Conservation (phyloP, 2,329 filamentous ascomycete species). For the Cadophora luteo-olivacea region DNA sequence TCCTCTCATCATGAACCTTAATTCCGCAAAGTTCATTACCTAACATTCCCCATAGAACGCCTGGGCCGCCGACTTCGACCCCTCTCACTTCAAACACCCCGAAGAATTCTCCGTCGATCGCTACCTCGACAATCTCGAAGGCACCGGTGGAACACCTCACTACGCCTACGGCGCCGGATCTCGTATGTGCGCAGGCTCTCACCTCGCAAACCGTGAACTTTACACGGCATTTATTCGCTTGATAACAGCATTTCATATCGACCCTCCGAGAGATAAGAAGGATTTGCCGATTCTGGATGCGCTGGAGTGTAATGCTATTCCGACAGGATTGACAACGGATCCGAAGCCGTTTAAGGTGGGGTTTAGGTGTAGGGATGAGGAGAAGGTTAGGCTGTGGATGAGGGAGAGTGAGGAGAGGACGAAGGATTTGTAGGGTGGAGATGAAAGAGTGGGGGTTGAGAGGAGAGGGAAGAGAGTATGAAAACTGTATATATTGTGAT, state of each 20-base stretch:
- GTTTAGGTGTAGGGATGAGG: conserved; percentile 55
- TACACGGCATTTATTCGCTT: conserved; percentile 66
- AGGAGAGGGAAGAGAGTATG: neutral
- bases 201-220: conserved; percentile 68
- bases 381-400: conserved; percentile 58
- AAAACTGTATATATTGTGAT: conserved; percentile 5
- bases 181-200: conserved; percentile 68
- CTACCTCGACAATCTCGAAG: conserved; percentile 61
- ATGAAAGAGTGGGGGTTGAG: no score
- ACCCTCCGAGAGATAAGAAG: conserved; percentile 51
- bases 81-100: conserved; percentile 69
- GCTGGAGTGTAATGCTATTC: conserved; percentile 61
- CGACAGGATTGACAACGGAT: conserved; percentile 65
- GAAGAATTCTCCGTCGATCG: conserved; percentile 72
- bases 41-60: conserved; percentile 59
- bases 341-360: conserved; percentile 68
- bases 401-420: conserved; percentile 47
- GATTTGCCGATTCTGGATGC: conserved; percentile 62
- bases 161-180: conserved; percentile 68
- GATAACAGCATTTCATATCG: conserved; percentile 63
- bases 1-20: neutral
- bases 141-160: conserved; percentile 64
- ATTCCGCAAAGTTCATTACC: neutral
- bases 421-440: conserved; percentile 21
- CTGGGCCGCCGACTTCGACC: conserved; percentile 77